Conservation (phyloP, 164 flowering plant species). For the Piper longum region DNA sequence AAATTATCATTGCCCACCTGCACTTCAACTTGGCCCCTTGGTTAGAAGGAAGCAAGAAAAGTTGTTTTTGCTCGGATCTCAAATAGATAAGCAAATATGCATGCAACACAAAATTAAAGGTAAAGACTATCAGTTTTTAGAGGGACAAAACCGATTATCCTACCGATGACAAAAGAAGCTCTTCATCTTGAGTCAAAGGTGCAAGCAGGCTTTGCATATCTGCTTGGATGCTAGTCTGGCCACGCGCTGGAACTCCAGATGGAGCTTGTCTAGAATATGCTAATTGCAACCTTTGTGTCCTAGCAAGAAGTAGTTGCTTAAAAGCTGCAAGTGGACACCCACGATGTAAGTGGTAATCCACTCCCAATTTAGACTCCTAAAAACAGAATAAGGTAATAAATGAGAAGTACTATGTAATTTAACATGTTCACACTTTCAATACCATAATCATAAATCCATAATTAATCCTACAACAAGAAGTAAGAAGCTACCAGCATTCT, state of each 20-base stretch:
- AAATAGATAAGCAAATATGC: no score
- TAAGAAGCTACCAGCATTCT: neutral
- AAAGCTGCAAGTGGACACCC: conserved; percentile 93
- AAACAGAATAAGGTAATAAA: conserved; percentile 7
- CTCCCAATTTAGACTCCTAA: conserved; percentile 62
- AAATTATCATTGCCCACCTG: no score
- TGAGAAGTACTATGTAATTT: neutral
- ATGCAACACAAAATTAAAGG: no score
- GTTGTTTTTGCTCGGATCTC: no score
- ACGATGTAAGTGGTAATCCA: conserved; percentile 91
- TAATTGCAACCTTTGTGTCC: conserved; percentile 51
- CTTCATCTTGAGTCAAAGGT: conserved; percentile 62
- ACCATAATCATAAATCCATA: neutral
- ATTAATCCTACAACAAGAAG: neutral
- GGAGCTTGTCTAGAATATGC: conserved; percentile 19
- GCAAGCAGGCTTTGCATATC: conserved; percentile 76
- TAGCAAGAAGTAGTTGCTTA: conserved; percentile 47
- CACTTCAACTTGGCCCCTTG: no score
- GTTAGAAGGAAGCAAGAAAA: no score
- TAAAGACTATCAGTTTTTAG: no score
- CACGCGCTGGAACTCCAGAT: conserved; percentile 29
- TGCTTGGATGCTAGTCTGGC: conserved; percentile 55
- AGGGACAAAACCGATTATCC: conserved; percentile 11
- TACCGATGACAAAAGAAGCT: conserved; percentile 71
- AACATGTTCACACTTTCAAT: neutral